phyloP scores from a whole-genome alignment of 306 rosid genomes.

The Prunus mongolica region DNA sequence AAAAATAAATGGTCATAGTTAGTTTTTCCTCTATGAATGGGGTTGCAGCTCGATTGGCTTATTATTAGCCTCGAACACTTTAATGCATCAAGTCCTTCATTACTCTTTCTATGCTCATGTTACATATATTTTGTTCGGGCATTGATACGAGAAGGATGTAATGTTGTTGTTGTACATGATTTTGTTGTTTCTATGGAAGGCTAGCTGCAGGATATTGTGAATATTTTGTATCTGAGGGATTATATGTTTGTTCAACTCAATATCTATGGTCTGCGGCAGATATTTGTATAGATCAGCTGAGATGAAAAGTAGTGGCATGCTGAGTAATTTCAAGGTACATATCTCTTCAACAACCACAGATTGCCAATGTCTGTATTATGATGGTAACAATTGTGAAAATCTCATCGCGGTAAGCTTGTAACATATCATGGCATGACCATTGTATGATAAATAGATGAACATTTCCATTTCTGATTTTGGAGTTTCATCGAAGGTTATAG shows the following conservation, averaged over 20 bases:
- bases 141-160: slow-evolving; percentile 17
- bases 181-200: slow-evolving; percentile 5
- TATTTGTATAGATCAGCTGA: slow-evolving; percentile 27
- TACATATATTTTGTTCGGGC: slow-evolving; percentile 14
- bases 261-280: neutral
- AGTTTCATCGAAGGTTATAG: neutral
- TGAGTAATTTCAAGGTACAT: slow-evolving; percentile 15
- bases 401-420: neutral
- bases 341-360: slow-evolving; percentile 5
- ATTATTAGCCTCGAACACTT: neutral
- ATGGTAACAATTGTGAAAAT: neutral
- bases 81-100: slow-evolving; percentile 6
- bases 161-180: slow-evolving; percentile 1
- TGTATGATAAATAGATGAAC: neutral
- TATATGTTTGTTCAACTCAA: neutral
- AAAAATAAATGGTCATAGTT: slow-evolving; percentile 49
- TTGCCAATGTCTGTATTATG: neutral
- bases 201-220: slow-evolving; percentile 7
- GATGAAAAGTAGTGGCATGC: slow-evolving; percentile 2
- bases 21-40: slow-evolving; percentile 6
- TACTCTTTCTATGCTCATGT: slow-evolving; percentile 11
- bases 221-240: neutral
- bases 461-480: neutral
- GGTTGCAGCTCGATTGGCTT: slow-evolving; percentile 13
- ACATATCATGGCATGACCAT: neutral